These are phyloP conservation scores for Clausena lansium DNA, from an alignment of 345 rosid genomes.

Conservation along the genomic window DNA sequence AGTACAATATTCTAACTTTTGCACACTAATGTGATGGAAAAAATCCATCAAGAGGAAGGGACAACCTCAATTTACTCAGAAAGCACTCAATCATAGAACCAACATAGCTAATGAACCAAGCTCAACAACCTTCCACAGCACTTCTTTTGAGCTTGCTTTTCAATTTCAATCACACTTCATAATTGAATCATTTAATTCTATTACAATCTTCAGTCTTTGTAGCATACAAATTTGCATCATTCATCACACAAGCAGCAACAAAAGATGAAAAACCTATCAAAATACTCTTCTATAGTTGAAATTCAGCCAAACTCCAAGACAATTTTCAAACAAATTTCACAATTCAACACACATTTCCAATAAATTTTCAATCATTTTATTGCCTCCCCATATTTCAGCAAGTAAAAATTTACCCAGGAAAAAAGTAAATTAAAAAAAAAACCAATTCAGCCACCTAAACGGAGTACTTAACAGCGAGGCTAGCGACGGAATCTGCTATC, in stretches of 20 bases:
- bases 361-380: neutral
- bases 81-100: neutral
- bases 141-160: neutral
- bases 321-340: neutral
- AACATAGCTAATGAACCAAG: neutral
- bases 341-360: neutral
- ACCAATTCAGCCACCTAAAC: constrained; percentile 53
- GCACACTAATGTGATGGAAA: neutral
- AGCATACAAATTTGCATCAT: neutral
- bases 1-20: neutral
- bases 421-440: too few species aligned
- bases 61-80: neutral
- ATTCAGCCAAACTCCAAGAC: neutral
- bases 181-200: neutral
- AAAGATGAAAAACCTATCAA: neutral
- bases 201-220: neutral
- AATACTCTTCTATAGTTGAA: neutral
- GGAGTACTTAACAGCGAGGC: constrained; percentile 87
- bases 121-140: neutral
- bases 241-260: neutral
- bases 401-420: neutral
- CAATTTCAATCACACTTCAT: neutral
- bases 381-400: neutral
- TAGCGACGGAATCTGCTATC: constrained; percentile 60
- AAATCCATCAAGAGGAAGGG: neutral